These are phyloP conservation scores for Cardamine occulta DNA, from an alignment of 345 rosid genomes.

Conservation along the genomic window DNA sequence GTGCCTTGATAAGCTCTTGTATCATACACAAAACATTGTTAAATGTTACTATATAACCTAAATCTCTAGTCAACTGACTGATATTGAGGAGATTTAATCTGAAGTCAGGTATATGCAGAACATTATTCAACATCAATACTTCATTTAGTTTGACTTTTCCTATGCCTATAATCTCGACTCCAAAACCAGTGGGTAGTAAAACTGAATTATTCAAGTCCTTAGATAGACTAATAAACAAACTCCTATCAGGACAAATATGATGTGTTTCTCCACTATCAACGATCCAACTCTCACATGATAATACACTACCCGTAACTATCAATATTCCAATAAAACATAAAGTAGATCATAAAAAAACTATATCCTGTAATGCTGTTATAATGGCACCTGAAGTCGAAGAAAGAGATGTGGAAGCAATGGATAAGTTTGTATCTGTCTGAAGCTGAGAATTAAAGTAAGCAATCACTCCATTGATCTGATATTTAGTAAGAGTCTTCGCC, in stretches of 20 bases:
- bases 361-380: not conserved
- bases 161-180: not conserved
- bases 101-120: not conserved
- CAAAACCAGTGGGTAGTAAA: not conserved
- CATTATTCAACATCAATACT: not conserved
- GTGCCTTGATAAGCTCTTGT: not conserved
- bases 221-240: rapidly evolving
- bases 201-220: not conserved
- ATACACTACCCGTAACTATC: not conserved
- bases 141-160: not conserved
- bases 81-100: not conserved
- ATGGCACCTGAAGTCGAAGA: not conserved
- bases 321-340: not conserved
- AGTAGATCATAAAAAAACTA: not conserved
- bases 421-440: rapidly evolving
- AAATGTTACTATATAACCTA: not conserved
- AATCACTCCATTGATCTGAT: not conserved
- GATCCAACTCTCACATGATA: not conserved
- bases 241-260: not conserved
- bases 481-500: not conserved
- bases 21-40: not conserved
- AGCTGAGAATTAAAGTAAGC: not conserved
- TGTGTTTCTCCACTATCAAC: not conserved
- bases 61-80: not conserved
- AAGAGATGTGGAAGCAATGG: not conserved